Base-by-base conservation (phyloP, 1,284 basidiomycete species). In the Taiwanofungus camphoratus region DNA sequence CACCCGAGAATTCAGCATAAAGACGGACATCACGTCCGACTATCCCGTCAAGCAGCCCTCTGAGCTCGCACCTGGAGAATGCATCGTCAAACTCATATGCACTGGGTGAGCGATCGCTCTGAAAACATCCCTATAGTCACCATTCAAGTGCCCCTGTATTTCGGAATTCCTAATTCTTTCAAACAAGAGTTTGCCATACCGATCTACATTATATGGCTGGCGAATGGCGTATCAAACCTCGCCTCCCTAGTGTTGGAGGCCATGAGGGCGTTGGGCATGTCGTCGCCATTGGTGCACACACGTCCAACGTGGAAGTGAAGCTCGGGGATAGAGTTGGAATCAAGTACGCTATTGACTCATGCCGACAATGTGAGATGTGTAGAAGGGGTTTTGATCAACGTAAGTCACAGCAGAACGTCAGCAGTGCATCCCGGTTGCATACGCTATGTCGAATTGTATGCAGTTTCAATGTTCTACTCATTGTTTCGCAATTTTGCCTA, bases 291-390 rank as follows among this genome's bases (percentile, higher is more conserved):
- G 88, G 79, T 24, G 69, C 75, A 13, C 68, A 82, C 54, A 83
- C 84, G 1, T 55, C 60, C n/a, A 45, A 74, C 41, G 77, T 77
- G 13, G 74, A 77, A 1, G 73, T 84, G 48, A 71, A 79, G 51
- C 49, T 91, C 20, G 88, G 90, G 11, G 80, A 91, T 48, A 73
- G 83, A 7, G 89, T 93, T 33, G 90, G 91, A 2, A 79, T 94
- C 68, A 93, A 92, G 61, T 88, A 86, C 84, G 65, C 60, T 27
- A 55, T 55, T 3, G 52, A 59, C 48, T 55, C 59, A 20, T 67
- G 61, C 45, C 49, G 80, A 31, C 66, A 81, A 51, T 92, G 88
- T 61, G 81, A 87, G 56, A 74, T 71, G 55, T 92, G 91, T 61
- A 70, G 73, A 49, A 73, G 74, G 49, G 86, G 79, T 23, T 65